Base-by-base conservation (phyloP, 2,329 filamentous ascomycete species). In the Fusarium zealandicum region DNA sequence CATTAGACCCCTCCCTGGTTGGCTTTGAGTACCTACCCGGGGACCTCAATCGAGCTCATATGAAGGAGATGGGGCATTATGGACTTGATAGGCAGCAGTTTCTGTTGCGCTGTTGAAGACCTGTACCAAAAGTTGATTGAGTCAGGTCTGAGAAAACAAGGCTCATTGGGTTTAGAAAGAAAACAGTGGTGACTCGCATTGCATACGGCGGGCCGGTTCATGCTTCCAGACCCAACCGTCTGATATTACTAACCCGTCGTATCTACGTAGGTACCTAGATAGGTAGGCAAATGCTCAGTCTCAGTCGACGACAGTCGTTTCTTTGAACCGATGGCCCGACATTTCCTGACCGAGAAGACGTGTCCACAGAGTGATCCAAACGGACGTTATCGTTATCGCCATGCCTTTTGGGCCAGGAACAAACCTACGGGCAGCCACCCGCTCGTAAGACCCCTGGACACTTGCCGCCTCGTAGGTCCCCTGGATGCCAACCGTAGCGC, bases 111-210 rank as follows among this genome's bases (percentile, higher is more conserved):
- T 20, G 20, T 20, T 20, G 20, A 4, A 20, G 6, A 20, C 20
- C 20, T 20, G n/a, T n/a, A 20, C 20, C 20, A 20, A 20, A 6
- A 20, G 20, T 20, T 20, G 20, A 20, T 4, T 20, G 20, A 20
- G 4, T 20, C 4, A 7, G 22, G 4, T 20, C 4, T 25, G 22
- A 25, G 22, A 25, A 25, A 25, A 9, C 22, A 25, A 48, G 31
- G 32, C 17, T 16, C 28, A 12, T 51, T 28, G 35, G 45, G 37
- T 32, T 35, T 20, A 20, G 28, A 20, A 36, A 35, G 39, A n/a
- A 47, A 22, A 45, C 45, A 27, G 47, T 49, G 51, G 61, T 63
- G 53, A 49, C 56, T 67, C 51, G 64, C 56, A 66, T 65, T 61
- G 57, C 62, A 65, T 66, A 61, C 20, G 27, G 53, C 43, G 57